phyloP scores from a whole-genome alignment of 768 basidiomycete genomes.

The Lactarius vividus region DNA sequence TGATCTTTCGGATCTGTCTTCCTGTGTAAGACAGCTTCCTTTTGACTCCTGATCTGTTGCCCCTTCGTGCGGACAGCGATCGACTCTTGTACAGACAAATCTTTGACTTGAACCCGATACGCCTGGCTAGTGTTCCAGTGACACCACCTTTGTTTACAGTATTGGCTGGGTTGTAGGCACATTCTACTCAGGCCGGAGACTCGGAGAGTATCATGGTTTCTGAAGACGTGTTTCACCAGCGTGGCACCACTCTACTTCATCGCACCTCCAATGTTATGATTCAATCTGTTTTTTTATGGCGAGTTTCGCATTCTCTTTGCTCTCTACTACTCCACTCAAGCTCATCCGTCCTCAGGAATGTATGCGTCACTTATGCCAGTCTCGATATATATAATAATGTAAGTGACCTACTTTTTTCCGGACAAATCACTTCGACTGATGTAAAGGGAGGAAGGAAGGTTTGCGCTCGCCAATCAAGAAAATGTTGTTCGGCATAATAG shows the following conservation, averaged over 20 bases:
- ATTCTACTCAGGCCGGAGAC: not conserved
- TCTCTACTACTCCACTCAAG: not conserved
- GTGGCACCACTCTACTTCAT: not conserved
- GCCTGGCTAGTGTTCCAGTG: no score
- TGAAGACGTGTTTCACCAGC: not conserved
- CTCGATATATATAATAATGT: not conserved
- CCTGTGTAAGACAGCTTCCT: no score
- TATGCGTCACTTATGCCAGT: not conserved
- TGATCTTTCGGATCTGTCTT: no score
- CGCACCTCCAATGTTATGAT: not conserved
- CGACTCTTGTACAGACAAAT: no score
- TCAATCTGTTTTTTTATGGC: not conserved
- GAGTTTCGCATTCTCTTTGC: not conserved
- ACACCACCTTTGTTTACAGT: no score
- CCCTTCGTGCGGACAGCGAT: no score
- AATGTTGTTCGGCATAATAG: not conserved
- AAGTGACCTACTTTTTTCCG: not conserved
- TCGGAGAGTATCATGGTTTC: not conserved
- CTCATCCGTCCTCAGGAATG: not conserved
- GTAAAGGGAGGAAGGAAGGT: not conserved
- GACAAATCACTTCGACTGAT: not conserved
- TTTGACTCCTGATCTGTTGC: no score
- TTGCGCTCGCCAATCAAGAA: not conserved
- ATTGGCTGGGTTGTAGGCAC: not conserved
- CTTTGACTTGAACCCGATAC: no score